Percentiles rank a stretch among this genome's conserved stretches.
Evolutionary conservation across 2,329 filamentous ascomycete species (phyloP).

Genomic region (Passalora sequoiae): DNA sequence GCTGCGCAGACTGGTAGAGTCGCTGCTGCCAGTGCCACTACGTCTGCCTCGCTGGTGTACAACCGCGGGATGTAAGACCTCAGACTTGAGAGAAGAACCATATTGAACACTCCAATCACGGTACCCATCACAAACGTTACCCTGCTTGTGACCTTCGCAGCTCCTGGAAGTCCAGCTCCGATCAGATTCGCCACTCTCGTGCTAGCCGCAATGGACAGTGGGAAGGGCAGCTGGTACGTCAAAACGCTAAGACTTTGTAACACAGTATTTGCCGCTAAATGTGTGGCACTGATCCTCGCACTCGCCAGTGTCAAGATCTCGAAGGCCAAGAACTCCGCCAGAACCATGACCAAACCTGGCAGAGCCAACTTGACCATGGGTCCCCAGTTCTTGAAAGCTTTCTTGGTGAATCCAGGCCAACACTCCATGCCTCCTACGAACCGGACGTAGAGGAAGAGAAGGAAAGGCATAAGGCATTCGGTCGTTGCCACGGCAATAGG

Average conservation of each 20-base stretch:
- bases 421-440: conserved; percentile 68
- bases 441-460: conserved; percentile 69
- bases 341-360: conserved; percentile 87
- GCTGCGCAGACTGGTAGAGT: conserved; percentile 76
- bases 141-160: conserved; percentile 73
- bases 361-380: conserved; percentile 84
- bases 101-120: conserved; percentile 73
- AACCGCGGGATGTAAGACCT: conserved; percentile 70
- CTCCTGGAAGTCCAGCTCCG: conserved; percentile 73
- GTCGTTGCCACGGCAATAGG: conserved; percentile 72
- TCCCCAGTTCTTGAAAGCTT: conserved; percentile 68
- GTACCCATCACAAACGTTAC: conserved; percentile 65
- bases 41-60: conserved; percentile 64
- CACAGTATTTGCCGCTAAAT: conserved; percentile 83
- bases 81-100: conserved; percentile 62
- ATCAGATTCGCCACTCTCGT: conserved; percentile 90
- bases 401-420: conserved; percentile 72
- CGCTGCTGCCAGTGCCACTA: conserved; percentile 58
- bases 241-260: conserved; percentile 72
- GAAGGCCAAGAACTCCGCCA: conserved; percentile 82
- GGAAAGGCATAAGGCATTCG: conserved; percentile 66
- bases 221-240: conserved; percentile 88
- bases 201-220: conserved; percentile 78
- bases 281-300: conserved; percentile 70
- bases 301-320: conserved; percentile 82